Percentiles rank a stretch among this genome's conserved stretches.
These are phyloP conservation scores for Mucor lusitanicus DNA, from an alignment of 371 early-diverging fungal species.

Conservation along the genomic window DNA sequence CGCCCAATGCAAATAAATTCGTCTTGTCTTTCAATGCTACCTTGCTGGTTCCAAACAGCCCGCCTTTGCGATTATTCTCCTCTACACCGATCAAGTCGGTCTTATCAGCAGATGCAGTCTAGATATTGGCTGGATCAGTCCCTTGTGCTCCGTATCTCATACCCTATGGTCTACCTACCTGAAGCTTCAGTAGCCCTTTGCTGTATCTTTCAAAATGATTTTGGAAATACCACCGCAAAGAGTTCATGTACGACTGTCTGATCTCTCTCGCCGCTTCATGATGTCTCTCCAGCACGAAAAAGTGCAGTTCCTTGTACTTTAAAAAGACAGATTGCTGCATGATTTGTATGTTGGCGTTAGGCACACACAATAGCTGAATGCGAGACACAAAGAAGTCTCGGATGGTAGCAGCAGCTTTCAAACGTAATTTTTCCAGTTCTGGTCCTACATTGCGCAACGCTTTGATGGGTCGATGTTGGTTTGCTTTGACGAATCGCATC, in stretches of 20 bases:
- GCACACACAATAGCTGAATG: constrained; percentile 80
- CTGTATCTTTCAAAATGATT: constrained; percentile 89
- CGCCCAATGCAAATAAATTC: constrained; percentile 77
- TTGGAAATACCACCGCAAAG: constrained; percentile 81
- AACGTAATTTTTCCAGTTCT: constrained; percentile 82
- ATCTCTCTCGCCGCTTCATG: constrained; percentile 89
- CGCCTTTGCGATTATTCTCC: constrained; percentile 67
- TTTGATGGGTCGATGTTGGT: constrained; percentile 59
- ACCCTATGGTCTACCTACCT: constrained; percentile 44
- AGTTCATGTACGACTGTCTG: constrained; percentile 79
- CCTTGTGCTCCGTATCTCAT: background rate
- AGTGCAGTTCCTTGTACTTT: constrained; percentile 85
- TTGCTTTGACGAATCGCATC: constrained; percentile 78
- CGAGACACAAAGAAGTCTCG: constrained; percentile 84
- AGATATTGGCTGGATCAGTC: background rate
- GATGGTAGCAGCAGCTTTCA: constrained; percentile 81
- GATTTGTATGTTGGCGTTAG: constrained; percentile 90
- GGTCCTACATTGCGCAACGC: constrained; percentile 86
- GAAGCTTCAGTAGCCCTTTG: constrained; percentile 71
- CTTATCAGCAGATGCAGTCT: constrained; percentile 79
- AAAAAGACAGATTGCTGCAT: constrained; percentile 87
- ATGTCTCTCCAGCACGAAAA: constrained; percentile 86
- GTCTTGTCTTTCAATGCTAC: constrained; percentile 65
- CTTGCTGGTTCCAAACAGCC: constrained; percentile 64
- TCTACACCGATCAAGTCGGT: constrained; percentile 83